phyloP scores from a whole-genome alignment of 139 green algal species.

The Raphidocelis subcapitata region DNA sequence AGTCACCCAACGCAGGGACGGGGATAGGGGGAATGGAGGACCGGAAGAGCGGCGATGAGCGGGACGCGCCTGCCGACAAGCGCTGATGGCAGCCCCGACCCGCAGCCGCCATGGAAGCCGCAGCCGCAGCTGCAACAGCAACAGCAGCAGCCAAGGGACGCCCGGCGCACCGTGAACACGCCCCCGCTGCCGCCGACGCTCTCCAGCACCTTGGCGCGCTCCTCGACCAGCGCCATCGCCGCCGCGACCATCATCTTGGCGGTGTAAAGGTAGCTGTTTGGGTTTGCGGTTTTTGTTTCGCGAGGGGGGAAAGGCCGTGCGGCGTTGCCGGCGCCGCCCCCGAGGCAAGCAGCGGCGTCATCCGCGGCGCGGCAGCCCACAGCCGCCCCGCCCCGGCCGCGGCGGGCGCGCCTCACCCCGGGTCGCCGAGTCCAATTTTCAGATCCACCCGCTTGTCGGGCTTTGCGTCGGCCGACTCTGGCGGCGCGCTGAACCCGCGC shows the following conservation, averaged over 20 bases:
- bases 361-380: not conserved
- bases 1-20: too few relatives aligned
- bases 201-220: conserved; percentile 25
- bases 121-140: too few relatives aligned
- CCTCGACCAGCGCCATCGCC: conserved; percentile 50
- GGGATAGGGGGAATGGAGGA: too few relatives aligned
- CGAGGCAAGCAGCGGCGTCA: not conserved
- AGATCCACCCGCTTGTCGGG: conserved; percentile 26
- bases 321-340: not conserved
- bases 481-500: conserved; percentile 30
- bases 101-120: too few relatives aligned
- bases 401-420: not conserved
- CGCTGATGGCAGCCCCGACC: too few relatives aligned
- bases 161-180: conserved; percentile 18
- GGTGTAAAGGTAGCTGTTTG: conserved; percentile 57
- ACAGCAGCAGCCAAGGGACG: too few relatives aligned
- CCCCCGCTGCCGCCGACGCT: conserved; percentile 4
- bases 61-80: too few relatives aligned
- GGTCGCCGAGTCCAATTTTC: not conserved
- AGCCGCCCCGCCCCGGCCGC: not conserved
- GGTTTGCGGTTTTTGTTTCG: not conserved
- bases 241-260: conserved; percentile 55
- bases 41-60: too few relatives aligned
- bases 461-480: conserved; percentile 4
- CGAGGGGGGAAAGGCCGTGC: not conserved